A percentile compares a stretch with the other conserved stretches of the same genome.
Evolutionary conservation across 352 stramenopile genomes (phyloP).

Genomic region (Pythium insidiosum): DNA sequence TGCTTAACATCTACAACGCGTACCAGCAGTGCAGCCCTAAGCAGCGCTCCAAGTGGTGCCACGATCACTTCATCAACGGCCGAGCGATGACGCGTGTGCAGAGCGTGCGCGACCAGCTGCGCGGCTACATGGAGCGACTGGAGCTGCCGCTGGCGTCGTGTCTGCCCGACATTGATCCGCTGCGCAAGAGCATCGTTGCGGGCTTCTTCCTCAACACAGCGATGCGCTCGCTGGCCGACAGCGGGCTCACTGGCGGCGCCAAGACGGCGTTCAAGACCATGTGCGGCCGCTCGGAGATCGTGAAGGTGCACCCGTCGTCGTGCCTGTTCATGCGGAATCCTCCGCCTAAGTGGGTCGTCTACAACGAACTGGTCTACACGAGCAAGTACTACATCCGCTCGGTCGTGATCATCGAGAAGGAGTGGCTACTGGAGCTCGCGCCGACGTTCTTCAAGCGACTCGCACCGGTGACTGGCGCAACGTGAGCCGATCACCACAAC

Average conservation of each 20-base stretch:
- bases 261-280: slow-evolving; percentile 87
- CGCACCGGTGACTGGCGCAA: too few relatives aligned
- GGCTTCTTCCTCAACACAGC: slow-evolving; percentile 87
- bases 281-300: slow-evolving; percentile 68
- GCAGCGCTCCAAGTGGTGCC: slow-evolving; percentile 82
- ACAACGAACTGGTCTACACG: slow-evolving; percentile 89
- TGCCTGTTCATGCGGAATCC: slow-evolving; percentile 86
- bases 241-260: slow-evolving; percentile 37
- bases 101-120: slow-evolving; percentile 66
- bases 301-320: slow-evolving; percentile 86
- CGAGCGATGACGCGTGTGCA: slow-evolving; percentile 81
- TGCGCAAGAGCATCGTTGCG: slow-evolving; percentile 83
- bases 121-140: slow-evolving; percentile 65
- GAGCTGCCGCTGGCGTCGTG: slow-evolving; percentile 56
- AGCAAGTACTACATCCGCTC: slow-evolving; percentile 89
- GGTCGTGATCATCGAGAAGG: slow-evolving; percentile 83
- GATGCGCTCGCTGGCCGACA: slow-evolving; percentile 75
- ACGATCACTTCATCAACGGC: slow-evolving; percentile 82
- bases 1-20: slow-evolving; percentile 77
- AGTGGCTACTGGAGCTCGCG: slow-evolving; percentile 82
- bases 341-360: slow-evolving; percentile 78
- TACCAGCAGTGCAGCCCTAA: slow-evolving; percentile 66
- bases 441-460: slow-evolving; percentile 80
- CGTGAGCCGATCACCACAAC: too few relatives aligned
- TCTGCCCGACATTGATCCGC: slow-evolving; percentile 71